Conservation (phyloP, 371 early-diverging fungal species). For the Lichtheimia hyalospora region DNA sequence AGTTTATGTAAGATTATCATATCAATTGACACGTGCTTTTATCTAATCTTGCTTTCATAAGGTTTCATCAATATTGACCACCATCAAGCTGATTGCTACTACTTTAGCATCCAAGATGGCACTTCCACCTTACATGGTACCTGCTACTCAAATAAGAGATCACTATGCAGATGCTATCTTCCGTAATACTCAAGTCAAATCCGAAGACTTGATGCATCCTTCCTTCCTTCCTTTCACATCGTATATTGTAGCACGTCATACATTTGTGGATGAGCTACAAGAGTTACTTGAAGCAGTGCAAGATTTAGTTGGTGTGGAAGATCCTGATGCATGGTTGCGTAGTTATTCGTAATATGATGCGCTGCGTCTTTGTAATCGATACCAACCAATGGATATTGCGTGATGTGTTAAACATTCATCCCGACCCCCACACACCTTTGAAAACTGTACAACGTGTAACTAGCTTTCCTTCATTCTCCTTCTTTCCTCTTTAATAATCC, state of each 20-base stretch:
- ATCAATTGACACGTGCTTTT: neutral
- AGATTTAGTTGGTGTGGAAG: constrained; percentile 40
- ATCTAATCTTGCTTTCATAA: constrained; percentile 4
- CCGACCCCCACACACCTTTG: neutral
- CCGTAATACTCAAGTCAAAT: constrained; percentile 20
- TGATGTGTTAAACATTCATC: too few species aligned
- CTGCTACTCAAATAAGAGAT: constrained; percentile 25
- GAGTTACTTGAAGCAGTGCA: constrained; percentile 20
- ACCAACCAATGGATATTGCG: too few species aligned
- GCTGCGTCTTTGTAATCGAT: too few species aligned
- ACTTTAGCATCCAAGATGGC: constrained; percentile 38
- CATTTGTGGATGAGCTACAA: constrained; percentile 38
- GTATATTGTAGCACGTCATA: constrained; percentile 28
- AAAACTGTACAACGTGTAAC: neutral
- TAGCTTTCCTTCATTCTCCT: neutral
- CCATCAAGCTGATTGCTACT: constrained; percentile 33
- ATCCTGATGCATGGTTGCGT: constrained; percentile 36
- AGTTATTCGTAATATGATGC: constrained; percentile 1
- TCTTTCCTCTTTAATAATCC: constrained; percentile 3
- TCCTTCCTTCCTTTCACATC: constrained; percentile 30
- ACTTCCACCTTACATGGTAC: constrained; percentile 38
- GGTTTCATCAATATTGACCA: constrained; percentile 40
- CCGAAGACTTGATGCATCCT: constrained; percentile 21
- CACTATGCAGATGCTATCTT: constrained; percentile 22
- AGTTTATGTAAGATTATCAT: constrained; percentile 34